Conservation (phyloP, 2,329 filamentous ascomycete species). For the Fusarium sp. region DNA sequence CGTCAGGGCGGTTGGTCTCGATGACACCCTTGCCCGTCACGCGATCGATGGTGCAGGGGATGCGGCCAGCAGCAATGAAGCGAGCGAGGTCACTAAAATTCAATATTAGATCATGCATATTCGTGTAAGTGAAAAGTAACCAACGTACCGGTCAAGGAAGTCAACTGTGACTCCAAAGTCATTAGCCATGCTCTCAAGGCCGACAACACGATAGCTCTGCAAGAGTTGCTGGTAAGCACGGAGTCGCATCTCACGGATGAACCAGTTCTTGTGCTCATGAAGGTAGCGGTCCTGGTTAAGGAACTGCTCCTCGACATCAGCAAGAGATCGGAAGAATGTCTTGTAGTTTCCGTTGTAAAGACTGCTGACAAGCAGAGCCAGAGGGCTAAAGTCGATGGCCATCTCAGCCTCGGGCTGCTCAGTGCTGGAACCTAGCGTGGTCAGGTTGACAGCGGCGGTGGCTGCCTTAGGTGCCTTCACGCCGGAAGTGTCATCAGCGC, state of each 20-base stretch:
- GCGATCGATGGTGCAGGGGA: slow-evolving; percentile 97
- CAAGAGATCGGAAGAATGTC: slow-evolving; percentile 91
- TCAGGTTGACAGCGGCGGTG: slow-evolving; percentile 87
- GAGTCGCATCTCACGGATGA: slow-evolving; percentile 97
- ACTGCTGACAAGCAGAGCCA: slow-evolving; percentile 90
- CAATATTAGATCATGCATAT: slow-evolving; percentile 10
- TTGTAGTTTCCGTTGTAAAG: slow-evolving; percentile 96
- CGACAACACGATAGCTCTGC: slow-evolving; percentile 96
- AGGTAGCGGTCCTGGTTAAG: slow-evolving; percentile 94
- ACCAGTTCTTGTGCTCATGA: slow-evolving; percentile 96
- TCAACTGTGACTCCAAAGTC: slow-evolving; percentile 98
- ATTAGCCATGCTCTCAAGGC: slow-evolving; percentile 96
- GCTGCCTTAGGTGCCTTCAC: slow-evolving; percentile 67
- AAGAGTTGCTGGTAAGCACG: slow-evolving; percentile 96
- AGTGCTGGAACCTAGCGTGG: slow-evolving; percentile 80
- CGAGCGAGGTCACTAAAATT: slow-evolving; percentile 85
- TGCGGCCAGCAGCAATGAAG: slow-evolving; percentile 95
- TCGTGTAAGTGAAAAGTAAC: not conserved
- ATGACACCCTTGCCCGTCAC: slow-evolving; percentile 97
- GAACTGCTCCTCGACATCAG: slow-evolving; percentile 93
- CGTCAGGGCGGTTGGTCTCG: slow-evolving; percentile 96
- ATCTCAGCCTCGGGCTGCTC: slow-evolving; percentile 85
- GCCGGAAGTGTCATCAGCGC: slow-evolving; percentile 83
- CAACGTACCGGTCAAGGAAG: slow-evolving; percentile 88
- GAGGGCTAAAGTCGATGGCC: slow-evolving; percentile 88